Conservation (phyloP, 2,329 filamentous ascomycete genomes). For the Calonectria leucothoes region DNA sequence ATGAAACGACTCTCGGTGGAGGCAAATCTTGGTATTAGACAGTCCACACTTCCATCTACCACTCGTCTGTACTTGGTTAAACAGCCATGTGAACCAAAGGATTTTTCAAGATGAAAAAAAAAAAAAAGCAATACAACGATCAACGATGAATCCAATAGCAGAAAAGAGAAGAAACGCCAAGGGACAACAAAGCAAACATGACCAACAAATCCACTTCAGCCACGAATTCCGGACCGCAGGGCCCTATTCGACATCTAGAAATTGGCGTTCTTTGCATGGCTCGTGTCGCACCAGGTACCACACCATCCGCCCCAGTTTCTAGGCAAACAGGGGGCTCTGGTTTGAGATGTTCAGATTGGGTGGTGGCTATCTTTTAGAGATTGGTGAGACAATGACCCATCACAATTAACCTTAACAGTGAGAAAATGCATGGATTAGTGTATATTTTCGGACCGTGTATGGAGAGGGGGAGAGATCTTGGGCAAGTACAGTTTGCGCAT, state of each 20-base stretch:
- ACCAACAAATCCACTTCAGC: not conserved
- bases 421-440: not conserved
- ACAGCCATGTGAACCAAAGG: not conserved
- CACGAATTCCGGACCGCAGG: not conserved
- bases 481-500: not conserved
- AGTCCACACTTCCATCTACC: not conserved
- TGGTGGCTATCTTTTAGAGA: not conserved
- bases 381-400: not conserved
- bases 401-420: not conserved
- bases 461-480: too few relatives aligned
- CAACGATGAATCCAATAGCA: not conserved
- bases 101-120: not conserved
- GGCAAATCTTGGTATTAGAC: not conserved
- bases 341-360: not conserved
- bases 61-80: not conserved
- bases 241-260: not conserved
- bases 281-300: not conserved
- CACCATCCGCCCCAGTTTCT: not conserved
- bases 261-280: not conserved
- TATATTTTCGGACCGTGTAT: not conserved
- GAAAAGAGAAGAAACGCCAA: not conserved
- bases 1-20: slow-evolving; percentile 27
- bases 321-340: not conserved
- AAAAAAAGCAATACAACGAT: not conserved
- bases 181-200: not conserved